These are phyloP conservation scores for Solanum ossicruentum DNA, from an alignment of 257 asterid genomes.

Conservation along the genomic window DNA sequence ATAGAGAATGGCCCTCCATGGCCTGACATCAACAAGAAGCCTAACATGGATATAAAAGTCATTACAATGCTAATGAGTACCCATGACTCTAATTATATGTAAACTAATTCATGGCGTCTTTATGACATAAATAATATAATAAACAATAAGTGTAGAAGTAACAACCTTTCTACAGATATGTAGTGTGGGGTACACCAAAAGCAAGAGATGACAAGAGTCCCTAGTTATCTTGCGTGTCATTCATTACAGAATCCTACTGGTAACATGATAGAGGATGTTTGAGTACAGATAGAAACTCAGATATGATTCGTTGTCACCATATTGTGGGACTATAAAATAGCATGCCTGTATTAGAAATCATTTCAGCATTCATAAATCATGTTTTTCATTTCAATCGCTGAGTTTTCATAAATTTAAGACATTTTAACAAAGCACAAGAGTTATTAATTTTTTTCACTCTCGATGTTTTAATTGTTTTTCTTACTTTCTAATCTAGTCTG, in stretches of 20 bases:
- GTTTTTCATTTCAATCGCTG: too few species aligned
- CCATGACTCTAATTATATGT: not conserved
- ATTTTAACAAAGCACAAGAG: too few species aligned
- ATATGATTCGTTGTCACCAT: not conserved
- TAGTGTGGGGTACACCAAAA: not conserved
- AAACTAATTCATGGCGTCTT: not conserved
- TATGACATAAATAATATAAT: not conserved
- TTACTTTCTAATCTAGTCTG: too few species aligned
- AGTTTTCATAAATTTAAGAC: too few species aligned
- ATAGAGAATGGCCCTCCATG: not conserved
- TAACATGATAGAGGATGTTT: not conserved
- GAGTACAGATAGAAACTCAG: not conserved
- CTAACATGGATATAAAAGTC: not conserved
- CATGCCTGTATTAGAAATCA: not conserved
- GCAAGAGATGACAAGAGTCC: not conserved
- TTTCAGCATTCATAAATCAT: too few species aligned
- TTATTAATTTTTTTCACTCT: too few species aligned
- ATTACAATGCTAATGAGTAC: not conserved
- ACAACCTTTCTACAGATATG: not conserved
- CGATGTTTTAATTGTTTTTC: too few species aligned
- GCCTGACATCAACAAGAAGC: not conserved
- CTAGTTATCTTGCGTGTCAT: not conserved
- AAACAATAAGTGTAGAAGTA: not conserved
- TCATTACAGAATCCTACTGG: not conserved
- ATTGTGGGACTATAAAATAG: not conserved